Base-by-base conservation (phyloP, 2,329 filamentous ascomycete species). In the Pseudogymnoascus verrucosus region DNA sequence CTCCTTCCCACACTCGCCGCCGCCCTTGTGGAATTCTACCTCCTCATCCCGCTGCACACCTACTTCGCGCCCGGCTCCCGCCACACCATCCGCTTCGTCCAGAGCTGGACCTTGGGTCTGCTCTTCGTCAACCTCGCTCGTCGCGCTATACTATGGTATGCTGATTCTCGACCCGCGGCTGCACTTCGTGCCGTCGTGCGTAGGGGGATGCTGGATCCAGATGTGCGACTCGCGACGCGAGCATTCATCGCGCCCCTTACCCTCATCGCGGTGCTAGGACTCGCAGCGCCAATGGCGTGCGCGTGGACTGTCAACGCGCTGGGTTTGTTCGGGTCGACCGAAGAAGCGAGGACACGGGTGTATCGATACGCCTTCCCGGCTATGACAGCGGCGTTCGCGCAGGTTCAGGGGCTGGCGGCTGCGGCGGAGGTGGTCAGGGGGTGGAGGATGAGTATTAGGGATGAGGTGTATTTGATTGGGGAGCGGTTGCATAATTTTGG, bases 401-500 rank as follows among this genome's bases (percentile, higher is more conserved):
- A 34, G 8, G 51, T 57, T 4, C 51, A 57, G 26, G 73, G 77
- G 1, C 71, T 83, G 7, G 82, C 79, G 71, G 80, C 82, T 10
- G 72, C 88, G n/a, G 71, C 83, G 7, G 77, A 82, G 54, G 82
- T 91, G 62, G 82, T 95, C 61, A 83, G 84, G 57, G 79, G 85
- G 19, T 98, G 93, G 93, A 86, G 90, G 70, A 81, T 87, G 64
- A 85, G 88, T 64, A 91, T 99, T 57, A 82, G 91, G 40, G 96
- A 99, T 74, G 96, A 99, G 76, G 93, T 96, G 0, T 99, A 99
- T 74, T 79, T 99, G 51, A 95, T 98, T 72, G 95, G 95, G 1
- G 93, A 99, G 78, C 80, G 93, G 65, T 77, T 99, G 71, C 96
- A 99, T 77, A 99, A 99, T 75, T 96, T 97, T 76, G 90, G 91